Evolutionary conservation across 2,329 filamentous ascomycete species (phyloP).

Genomic region (Madurella fahalii): DNA sequence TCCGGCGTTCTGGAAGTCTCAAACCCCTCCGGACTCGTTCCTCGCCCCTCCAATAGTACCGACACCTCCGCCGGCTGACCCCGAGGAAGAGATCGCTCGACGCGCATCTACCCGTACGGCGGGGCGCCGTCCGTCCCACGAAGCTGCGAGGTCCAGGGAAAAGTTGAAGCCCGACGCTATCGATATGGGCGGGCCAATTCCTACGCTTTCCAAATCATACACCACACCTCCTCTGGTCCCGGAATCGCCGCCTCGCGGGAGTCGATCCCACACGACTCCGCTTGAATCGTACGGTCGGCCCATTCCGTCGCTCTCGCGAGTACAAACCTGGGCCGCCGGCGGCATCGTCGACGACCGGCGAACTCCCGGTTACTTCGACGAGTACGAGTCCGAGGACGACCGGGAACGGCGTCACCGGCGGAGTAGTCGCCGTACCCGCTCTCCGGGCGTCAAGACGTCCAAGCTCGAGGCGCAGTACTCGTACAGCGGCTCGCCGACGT

Average conservation of each 20-base stretch:
- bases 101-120: slow-evolving; percentile 19
- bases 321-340: slow-evolving; percentile 19
- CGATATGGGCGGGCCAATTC: slow-evolving; percentile 20
- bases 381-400: slow-evolving; percentile 24
- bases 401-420: slow-evolving; percentile 19
- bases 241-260: slow-evolving; percentile 23
- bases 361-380: slow-evolving; percentile 11
- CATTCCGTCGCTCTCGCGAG: slow-evolving; percentile 18
- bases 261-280: slow-evolving; percentile 21
- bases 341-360: slow-evolving; percentile 5
- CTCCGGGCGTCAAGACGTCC: slow-evolving; percentile 22
- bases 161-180: slow-evolving; percentile 20
- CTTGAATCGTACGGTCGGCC: slow-evolving; percentile 13
- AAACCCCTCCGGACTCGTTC: slow-evolving; percentile 10
- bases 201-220: slow-evolving; percentile 27
- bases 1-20: slow-evolving; percentile 12
- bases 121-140: slow-evolving; percentile 25
- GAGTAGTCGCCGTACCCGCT: slow-evolving; percentile 18
- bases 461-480: slow-evolving; percentile 19
- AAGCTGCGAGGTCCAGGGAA: slow-evolving; percentile 21
- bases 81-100: slow-evolving; percentile 21
- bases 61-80: slow-evolving; percentile 24
- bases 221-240: slow-evolving; percentile 20
- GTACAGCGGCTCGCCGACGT: slow-evolving; percentile 20
- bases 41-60: slow-evolving; percentile 14